Evolutionary conservation across 2,329 filamentous ascomycete genomes (phyloP).

Genomic region (Nectriaceae sp.): DNA sequence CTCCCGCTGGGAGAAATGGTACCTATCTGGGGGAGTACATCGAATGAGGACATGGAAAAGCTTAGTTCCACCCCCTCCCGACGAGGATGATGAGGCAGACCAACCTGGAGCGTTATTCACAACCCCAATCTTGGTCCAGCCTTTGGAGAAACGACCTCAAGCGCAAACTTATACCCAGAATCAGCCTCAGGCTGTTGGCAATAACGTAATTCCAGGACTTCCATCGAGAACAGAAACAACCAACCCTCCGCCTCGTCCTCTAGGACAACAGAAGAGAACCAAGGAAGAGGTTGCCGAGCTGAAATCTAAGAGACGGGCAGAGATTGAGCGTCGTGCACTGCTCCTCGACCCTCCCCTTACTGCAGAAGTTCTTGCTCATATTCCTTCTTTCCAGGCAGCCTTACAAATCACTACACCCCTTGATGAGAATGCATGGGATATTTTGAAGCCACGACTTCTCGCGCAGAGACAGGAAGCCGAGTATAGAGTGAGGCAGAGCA

Average conservation of each 20-base stretch:
- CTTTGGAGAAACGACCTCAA: neutral
- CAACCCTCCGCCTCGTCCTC: constrained; percentile 3
- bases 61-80: constrained; percentile 1
- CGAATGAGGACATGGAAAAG: constrained; percentile 35
- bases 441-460: constrained; percentile 67
- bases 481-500: constrained; percentile 48
- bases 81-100: constrained; percentile 1
- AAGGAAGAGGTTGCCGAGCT: constrained; percentile 64
- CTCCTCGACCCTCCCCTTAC: constrained; percentile 66
- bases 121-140: constrained; percentile 2
- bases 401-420: constrained; percentile 69
- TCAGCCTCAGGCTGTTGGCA: constrained; percentile 1
- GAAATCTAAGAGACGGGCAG: constrained; percentile 63
- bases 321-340: constrained; percentile 72
- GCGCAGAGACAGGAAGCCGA: constrained; percentile 68
- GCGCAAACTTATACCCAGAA: constrained; percentile 3
- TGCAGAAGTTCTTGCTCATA: constrained; percentile 63
- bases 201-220: constrained; percentile 8
- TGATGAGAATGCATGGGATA: constrained; percentile 69
- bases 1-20: constrained; percentile 76
- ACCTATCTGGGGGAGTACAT: constrained; percentile 45
- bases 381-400: constrained; percentile 74
- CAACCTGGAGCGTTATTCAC: neutral
- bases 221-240: constrained; percentile 6
- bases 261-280: constrained; percentile 50